These are phyloP conservation scores for Sherardia arvensis DNA, from an alignment of 257 asterid genomes.

Conservation along the genomic window DNA sequence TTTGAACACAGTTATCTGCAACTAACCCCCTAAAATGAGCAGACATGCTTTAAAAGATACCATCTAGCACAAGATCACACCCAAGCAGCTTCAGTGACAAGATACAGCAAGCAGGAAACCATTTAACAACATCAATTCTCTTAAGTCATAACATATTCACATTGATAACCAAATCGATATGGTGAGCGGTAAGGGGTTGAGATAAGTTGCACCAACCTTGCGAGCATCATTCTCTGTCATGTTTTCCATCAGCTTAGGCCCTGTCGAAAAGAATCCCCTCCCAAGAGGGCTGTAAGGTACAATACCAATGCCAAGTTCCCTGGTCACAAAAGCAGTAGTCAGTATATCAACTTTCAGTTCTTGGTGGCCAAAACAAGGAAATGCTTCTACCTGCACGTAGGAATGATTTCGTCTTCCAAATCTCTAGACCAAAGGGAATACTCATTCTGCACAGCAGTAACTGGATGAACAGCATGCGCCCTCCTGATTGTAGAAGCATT, in stretches of 20 bases:
- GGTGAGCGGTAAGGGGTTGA: not conserved
- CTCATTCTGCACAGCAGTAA: conserved; percentile 35
- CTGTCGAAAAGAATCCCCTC: conserved; percentile 25
- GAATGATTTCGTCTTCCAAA: conserved; percentile 35
- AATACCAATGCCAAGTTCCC: conserved; percentile 37
- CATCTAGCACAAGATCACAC: not conserved
- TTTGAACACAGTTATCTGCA: not conserved
- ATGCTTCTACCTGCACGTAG: conserved; percentile 35
- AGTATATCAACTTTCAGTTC: not conserved
- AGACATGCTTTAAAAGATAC: not conserved
- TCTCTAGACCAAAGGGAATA: conserved; percentile 51
- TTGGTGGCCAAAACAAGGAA: not conserved
- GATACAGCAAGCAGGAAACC: not conserved
- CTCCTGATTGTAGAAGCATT: conserved; percentile 38
- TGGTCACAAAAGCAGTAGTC: not conserved
- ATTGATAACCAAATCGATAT: not conserved
- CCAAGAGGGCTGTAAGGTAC: conserved; percentile 39
- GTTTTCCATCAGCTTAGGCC: conserved; percentile 20
- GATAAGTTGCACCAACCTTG: conserved; percentile 17
- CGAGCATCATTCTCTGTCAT: conserved; percentile 26
- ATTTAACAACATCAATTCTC: too few relatives aligned
- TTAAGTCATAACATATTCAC: not conserved
- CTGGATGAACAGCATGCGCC: conserved; percentile 44
- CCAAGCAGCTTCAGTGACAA: not conserved
- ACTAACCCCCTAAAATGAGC: not conserved